phyloP scores from a whole-genome alignment of 495 filamentous ascomycete genomes.

The Talaromyces trachyspermus region DNA sequence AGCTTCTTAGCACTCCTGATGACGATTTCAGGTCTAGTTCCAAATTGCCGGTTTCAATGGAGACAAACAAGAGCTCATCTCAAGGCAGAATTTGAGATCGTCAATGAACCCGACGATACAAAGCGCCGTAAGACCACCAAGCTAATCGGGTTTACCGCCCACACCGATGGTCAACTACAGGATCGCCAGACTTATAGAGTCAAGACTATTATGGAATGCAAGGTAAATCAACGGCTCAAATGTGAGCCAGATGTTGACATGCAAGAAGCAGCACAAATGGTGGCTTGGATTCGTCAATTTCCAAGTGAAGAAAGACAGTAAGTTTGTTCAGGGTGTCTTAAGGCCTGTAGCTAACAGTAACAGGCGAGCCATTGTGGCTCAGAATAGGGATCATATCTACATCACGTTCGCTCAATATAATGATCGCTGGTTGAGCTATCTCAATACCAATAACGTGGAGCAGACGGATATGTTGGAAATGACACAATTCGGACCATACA shows the following conservation, averaged over 20 bases:
- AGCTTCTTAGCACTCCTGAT: background rate
- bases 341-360: too few relatives aligned
- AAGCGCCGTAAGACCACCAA: too few relatives aligned
- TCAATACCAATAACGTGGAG: too few relatives aligned
- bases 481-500: too few relatives aligned
- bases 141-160: background rate
- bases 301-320: background rate
- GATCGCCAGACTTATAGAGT: background rate
- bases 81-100: background rate
- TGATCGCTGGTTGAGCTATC: too few relatives aligned
- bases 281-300: constrained; percentile 10
- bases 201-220: background rate
- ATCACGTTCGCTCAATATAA: too few relatives aligned
- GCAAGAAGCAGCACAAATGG: constrained; percentile 13
- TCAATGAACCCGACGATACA: too few relatives aligned
- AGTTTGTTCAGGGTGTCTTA: too few relatives aligned
- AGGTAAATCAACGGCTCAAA: background rate
- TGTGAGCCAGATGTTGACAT: constrained; percentile 4
- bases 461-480: too few relatives aligned
- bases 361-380: too few relatives aligned
- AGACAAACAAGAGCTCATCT: background rate
- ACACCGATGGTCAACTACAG: background rate
- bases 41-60: background rate
- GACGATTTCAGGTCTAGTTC: background rate
- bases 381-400: too few relatives aligned